These are phyloP conservation scores for Puccinia horiana DNA, from an alignment of 1,284 basidiomycete genomes.

Conservation along the genomic window DNA sequence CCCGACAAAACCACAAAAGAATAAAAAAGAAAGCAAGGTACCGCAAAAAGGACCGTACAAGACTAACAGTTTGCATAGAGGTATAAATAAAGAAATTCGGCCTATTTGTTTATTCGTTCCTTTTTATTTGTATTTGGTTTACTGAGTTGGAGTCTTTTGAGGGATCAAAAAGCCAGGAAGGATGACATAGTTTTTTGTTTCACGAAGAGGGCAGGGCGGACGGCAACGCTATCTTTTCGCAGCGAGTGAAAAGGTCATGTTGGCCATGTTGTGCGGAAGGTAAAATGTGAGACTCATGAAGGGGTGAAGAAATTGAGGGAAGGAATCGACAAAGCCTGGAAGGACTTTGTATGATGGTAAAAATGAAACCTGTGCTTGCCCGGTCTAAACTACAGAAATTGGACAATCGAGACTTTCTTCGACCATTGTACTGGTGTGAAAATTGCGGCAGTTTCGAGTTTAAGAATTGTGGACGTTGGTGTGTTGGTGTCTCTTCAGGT, in stretches of 20 bases:
- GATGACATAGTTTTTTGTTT: not conserved
- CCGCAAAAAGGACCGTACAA: not conserved
- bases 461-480: not conserved
- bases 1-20: not conserved
- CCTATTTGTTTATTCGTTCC: not conserved
- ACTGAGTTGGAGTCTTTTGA: not conserved
- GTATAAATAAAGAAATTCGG: not conserved
- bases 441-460: not conserved
- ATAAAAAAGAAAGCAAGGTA: conserved; percentile 24
- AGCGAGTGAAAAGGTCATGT: not conserved
- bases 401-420: not conserved
- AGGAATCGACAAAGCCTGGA: conserved; percentile 1
- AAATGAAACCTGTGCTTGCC: not conserved
- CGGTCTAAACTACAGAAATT: not conserved
- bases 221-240: not conserved
- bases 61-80: not conserved
- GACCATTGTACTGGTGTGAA: not conserved
- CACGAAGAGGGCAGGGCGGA: not conserved
- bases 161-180: not conserved
- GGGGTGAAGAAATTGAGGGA: not conserved
- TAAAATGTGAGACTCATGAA: not conserved
- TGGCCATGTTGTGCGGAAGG: not conserved
- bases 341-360: not conserved
- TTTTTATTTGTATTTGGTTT: conserved; percentile 3
- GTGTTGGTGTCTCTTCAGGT: not conserved